Evolutionary conservation across 163 green algal species (phyloP).

Genomic region (Chloroidium sp.): DNA sequence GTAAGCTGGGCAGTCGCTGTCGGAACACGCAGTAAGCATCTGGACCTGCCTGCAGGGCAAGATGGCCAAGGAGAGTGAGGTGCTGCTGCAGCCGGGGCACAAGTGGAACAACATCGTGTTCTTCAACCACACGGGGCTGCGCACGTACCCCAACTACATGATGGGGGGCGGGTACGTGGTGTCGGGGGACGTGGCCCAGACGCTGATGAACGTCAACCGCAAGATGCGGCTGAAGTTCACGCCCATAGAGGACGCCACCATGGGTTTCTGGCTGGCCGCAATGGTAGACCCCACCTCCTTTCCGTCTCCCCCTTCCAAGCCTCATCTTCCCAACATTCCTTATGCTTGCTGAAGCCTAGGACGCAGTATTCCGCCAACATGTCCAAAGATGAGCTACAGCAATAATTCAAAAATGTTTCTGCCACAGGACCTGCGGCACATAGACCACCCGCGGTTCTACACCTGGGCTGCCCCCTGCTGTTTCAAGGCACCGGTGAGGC

Average conservation of each 20-base stretch:
- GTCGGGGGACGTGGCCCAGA: constrained; percentile 31
- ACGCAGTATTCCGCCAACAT: no score
- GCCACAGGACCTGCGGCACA: constrained; percentile 29
- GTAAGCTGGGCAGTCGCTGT: no score
- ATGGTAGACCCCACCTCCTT: constrained; percentile 12
- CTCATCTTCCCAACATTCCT: no score
- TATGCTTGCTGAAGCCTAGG: no score
- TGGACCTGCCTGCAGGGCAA: not conserved
- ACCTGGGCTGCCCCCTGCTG: constrained; percentile 45
- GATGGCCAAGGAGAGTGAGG: constrained; percentile 33
- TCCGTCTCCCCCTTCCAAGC: no score
- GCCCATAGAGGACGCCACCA: constrained; percentile 46
- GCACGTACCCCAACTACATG: constrained; percentile 43
- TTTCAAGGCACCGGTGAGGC: constrained; percentile 36
- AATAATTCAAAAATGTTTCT: no score
- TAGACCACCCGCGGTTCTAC: constrained; percentile 39
- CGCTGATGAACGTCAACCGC: constrained; percentile 31
- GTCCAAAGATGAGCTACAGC: no score
- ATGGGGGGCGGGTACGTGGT: constrained; percentile 49
- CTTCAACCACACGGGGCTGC: constrained; percentile 48
- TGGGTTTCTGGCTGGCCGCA: constrained; percentile 45
- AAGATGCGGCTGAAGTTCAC: constrained; percentile 41
- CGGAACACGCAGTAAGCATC: no score
- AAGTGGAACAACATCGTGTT: constrained; percentile 51
- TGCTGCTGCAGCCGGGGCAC: constrained; percentile 40